Conservation (phyloP, 176 grass and related monocot species). For the Bolboschoenus planiculmis region DNA sequence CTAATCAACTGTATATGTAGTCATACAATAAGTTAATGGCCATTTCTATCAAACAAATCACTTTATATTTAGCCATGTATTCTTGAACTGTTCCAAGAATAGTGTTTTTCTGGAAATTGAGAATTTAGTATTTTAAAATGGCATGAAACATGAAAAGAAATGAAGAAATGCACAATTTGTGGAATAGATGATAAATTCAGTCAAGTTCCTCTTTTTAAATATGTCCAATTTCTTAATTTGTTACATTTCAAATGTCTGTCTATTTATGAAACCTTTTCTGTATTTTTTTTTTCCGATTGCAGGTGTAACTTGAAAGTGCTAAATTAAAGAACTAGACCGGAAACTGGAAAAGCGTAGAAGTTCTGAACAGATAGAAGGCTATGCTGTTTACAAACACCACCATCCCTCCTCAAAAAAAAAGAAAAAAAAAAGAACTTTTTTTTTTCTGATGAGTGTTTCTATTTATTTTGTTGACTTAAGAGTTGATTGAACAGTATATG, state of each 20-base stretch:
- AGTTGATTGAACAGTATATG: constrained; percentile 26
- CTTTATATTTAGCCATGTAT: not conserved
- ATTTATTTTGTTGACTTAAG: constrained; percentile 9
- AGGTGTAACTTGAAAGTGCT: not conserved
- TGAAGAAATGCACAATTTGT: not conserved
- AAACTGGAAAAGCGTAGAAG: constrained; percentile 4
- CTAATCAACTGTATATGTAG: not conserved
- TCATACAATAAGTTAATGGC: not conserved
- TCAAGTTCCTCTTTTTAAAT: not conserved
- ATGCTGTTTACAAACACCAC: not conserved
- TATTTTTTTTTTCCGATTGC: not conserved
- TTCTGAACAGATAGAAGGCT: constrained; percentile 19
- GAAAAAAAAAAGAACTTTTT: not conserved
- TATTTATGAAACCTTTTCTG: not conserved
- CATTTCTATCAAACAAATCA: not conserved
- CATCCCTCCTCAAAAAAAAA: not conserved
- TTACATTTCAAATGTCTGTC: not conserved
- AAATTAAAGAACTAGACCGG: constrained; percentile 3
- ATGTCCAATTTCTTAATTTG: not conserved
- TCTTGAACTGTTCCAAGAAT: not conserved
- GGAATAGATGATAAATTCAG: not conserved
- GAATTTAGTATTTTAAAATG: not conserved
- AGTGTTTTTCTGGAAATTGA: not conserved
- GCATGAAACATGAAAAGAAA: not conserved
- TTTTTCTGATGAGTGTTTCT: not conserved